Evolutionary conservation across 306 rosid species (phyloP), one percentile per base, ranked within the genome.

Genomic region (Vigna unguiculata): DNA sequence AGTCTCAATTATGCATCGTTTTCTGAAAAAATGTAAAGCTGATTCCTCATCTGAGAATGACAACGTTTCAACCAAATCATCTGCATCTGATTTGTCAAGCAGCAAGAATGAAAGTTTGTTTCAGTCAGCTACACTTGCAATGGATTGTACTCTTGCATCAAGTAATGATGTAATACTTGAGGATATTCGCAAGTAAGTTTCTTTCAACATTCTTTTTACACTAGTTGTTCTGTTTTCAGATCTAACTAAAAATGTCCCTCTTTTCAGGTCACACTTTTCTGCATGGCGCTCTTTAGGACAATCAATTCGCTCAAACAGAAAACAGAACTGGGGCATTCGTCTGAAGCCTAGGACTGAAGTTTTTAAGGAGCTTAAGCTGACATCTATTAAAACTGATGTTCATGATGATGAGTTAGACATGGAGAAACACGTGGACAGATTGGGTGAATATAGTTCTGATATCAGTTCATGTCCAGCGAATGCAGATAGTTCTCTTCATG

Each of bases 1-100:
- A 81, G 97, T 84, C 67, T 90, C 97, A 13, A 75, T 95, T 6
- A 95, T 95, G 99, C 97, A 95, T 46, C 97, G 96, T 16, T 95
- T 95, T 80, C 85, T 95, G 46, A 92, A 89, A 82, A 90, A 79
- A 81, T 43, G 74, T 76, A 95, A 88, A 91, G 62, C 81, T 45
- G 76, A 68, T 48, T 83, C 84, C 8, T 62, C 74, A 34, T 57
- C 60, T 47, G 79, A 80, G 78, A 78, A 65, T 54, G 91, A 86
- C 6, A 69, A 78, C 16, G 75, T 85, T 48, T 65, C 85, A 78
- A 17, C 78, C 57, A 85, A 85, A 83, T 70, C 68, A 79, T 57
- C 74, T 12, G 54, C 76, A 41, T 48, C 84, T 62, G 87, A 80
- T 61, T 64, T 67, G 5, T 40, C 71, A 63, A 78, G 59, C 83